Conservation (phyloP, 2,329 filamentous ascomycete genomes). For the Zymoseptoria brevis region DNA sequence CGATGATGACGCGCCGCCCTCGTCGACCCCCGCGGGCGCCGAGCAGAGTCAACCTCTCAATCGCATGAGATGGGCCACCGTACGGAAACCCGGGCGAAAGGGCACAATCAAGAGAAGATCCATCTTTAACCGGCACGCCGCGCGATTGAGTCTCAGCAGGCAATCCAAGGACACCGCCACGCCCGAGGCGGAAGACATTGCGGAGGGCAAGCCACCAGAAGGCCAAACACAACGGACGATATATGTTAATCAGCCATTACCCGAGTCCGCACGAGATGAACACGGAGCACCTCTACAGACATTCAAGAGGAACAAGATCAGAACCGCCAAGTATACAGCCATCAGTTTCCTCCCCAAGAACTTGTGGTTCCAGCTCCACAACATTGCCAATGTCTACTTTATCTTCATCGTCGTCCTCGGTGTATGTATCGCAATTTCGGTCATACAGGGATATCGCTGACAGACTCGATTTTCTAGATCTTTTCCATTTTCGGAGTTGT, state of each 20-base stretch:
- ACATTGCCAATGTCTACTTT: constrained; percentile 98
- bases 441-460: constrained; percentile 7
- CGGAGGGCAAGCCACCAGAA: constrained; percentile 24
- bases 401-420: constrained; percentile 89
- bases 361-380: constrained; percentile 95
- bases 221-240: constrained; percentile 48
- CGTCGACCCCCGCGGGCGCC: constrained; percentile 24
- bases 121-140: constrained; percentile 58
- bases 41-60: constrained; percentile 52
- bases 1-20: constrained; percentile 10
- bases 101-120: constrained; percentile 73
- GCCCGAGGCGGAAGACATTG: constrained; percentile 24
- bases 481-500: constrained; percentile 91
- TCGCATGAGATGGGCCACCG: constrained; percentile 92
- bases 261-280: constrained; percentile 66
- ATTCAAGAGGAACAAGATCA: constrained; percentile 89
- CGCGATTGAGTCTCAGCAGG: constrained; percentile 18
- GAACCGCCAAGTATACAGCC: constrained; percentile 95
- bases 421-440: constrained; percentile 51
- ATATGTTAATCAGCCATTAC: constrained; percentile 81
- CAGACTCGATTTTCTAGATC: constrained; percentile 43
- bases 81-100: constrained; percentile 68
- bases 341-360: constrained; percentile 95
- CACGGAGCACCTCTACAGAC: constrained; percentile 63
- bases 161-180: constrained; percentile 36